Evolutionary conservation across 2,329 filamentous ascomycete species (phyloP), one percentile per base, ranked within the genome.

Genomic region (Fusarium sublunatum): DNA sequence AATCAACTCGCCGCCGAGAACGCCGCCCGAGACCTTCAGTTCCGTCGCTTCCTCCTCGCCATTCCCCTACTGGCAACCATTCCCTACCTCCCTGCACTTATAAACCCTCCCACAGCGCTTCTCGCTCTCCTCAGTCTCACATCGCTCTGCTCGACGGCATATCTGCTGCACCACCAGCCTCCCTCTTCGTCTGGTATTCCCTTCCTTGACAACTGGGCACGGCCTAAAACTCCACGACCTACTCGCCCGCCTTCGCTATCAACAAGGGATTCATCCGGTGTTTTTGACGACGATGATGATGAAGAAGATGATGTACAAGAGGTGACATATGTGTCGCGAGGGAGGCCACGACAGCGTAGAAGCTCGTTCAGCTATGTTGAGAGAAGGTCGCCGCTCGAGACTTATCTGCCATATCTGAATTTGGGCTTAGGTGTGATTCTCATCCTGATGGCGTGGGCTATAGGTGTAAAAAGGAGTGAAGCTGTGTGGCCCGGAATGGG

Each of bases 131-230:
- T 91, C 3, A 81, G 83, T 40, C 78, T 91, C n/a, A 82, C 86
- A 0, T 90, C 86, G 24, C 82, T 93, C 15, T 77, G 82, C 15
- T 83, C 83, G 3, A 90, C 87, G 4, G 82, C 84, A 0, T 91
- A 86, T 72, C 81, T 88, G 2, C 78, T 92, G 1, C 80, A 83
- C 64, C 77, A 74, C 34, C 80, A 89, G 8, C 84, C 85, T 0
- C 80, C 87, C 0, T 78, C 81, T 0, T 73, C 76, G 3, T 88
- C 86, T 1, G 85, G 85, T n/a, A 78, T 88, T 28, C 43, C 72
- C 0, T 53, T 71, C 1, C 74, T 88, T 12, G 86, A 88, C 59
- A 72, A 72, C 1, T 81, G 82, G 76, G 71, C 70, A n/a, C 71
- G 70, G 39, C 59, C 69, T 19, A 58, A 58, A 43, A 71, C 69